Base-by-base conservation (phyloP, 805 yeast genomes). In the Scheffersomyces stipitis region DNA sequence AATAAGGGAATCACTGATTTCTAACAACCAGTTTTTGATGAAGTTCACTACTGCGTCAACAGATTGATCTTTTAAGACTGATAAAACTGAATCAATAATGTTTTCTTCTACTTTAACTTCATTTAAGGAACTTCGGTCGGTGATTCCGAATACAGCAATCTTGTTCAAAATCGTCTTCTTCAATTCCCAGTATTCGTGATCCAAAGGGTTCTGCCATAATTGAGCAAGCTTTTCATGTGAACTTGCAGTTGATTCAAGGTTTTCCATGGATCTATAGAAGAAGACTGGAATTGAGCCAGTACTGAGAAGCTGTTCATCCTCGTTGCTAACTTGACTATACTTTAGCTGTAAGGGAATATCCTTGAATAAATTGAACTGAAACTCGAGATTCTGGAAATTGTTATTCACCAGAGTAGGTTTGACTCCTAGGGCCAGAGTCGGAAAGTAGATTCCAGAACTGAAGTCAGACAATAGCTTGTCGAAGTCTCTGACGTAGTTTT, bases 361-460 rank as follows among this genome's bases (percentile, higher is more conserved):
- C 40, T 63, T 64, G 45, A 45, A 69, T 12, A 69, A 46, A 40
- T 69, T 65, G 45, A 68, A 69, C 35, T 60, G 59, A 22, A 51
- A 48, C 37, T 54, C 62, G 36, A 69, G 50, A 41, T 66, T 67
- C 36, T 69, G 75, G 36, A 57, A 64, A 30, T 55, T 58, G 28
- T 58, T 63, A 36, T 56, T 58, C 13, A 57, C 42, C 30, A 56
- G 65, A 18, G 52, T 45, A 3, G 61, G 48, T 36, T 52, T 52
- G 28, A 43, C 42, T 18, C 46, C 45, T 14, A 47, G 51, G 14
- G 43, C 28, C 29, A 57, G 40, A 16, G 69, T 56, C 1, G 75
- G 71, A 22, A 62, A 61, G 42, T 63, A 69, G 5, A 69, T 57
- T 1, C 75, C 75, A 5, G 71, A 56, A 36, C 61, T 50, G 40